Evolutionary conservation across 768 basidiomycete species (phyloP), one percentile per base, ranked within the genome.

Genomic region (Trametes sanguinea): DNA sequence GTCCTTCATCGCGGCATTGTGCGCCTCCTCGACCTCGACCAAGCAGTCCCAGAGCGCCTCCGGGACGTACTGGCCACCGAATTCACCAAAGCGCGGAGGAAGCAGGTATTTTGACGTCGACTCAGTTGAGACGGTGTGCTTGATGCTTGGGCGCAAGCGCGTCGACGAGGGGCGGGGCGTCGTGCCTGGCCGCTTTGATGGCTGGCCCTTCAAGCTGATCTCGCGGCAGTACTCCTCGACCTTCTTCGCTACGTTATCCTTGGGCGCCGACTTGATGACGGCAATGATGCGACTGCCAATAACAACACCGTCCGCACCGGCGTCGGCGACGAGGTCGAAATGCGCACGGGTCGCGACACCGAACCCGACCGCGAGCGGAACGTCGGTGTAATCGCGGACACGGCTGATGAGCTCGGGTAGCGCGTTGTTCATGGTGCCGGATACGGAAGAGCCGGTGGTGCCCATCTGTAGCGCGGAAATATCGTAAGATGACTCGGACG

Each of bases 51-150:
- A 89, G n/a, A 98, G 80, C 13, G 94, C 87, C 75, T 98, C 97
- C 0, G 97, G 95, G 5, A 98, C 97, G 76, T 95, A 99, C 69
- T 97, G 95, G 3, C 97, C 97, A 37, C 97, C 97, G 71, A 95
- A 99, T 63, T 94, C 81, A 40, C 97, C 97, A 68, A 99, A 99
- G 51, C 94, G 83, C 1, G 87, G 80, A 1, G 95, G 93, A 0
- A 98, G 79, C 14, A 80, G 77, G 13, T 76, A 67, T 42, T 74
- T 71, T 16, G 69, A 51, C 0, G 69, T 60, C n/a, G 73, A 62
- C 7, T 75, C 67, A 9, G 65, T 74, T 46, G 74, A 67, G 14
- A 73, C 64, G 63, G 64, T 73, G n/a, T 66, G 69, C 55, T 76
- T 76, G 32, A 68, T 68, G 16, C 66, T 67, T 22, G 74, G 74